These are phyloP conservation scores for Angomonas ambiguus DNA, from an alignment of 208 protist species.

Conservation along the genomic window DNA sequence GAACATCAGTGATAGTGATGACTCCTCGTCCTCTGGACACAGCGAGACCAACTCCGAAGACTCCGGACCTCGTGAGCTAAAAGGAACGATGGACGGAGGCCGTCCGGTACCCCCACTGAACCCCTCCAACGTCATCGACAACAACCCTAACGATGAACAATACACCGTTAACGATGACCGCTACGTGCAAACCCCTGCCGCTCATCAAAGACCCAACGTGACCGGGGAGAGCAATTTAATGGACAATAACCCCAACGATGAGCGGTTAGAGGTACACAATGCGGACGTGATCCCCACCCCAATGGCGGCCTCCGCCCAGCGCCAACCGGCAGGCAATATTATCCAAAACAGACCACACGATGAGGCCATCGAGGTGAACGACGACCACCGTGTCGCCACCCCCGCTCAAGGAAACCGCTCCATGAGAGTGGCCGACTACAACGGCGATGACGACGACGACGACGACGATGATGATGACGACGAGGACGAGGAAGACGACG, in stretches of 20 bases:
- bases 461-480: slow-evolving; percentile 36
- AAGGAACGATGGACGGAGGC: slow-evolving; percentile 1
- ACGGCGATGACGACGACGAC: slow-evolving; percentile 16
- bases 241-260: slow-evolving; percentile 87
- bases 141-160: slow-evolving; percentile 55
- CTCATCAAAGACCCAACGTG: background rate
- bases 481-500: slow-evolving; percentile 19
- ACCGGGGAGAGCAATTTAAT: slow-evolving; percentile 41
- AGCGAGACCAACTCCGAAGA: background rate
- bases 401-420: slow-evolving; percentile 8
- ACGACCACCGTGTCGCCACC: slow-evolving; percentile 21
- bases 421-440: slow-evolving; percentile 17
- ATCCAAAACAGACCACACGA: slow-evolving; percentile 66
- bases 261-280: slow-evolving; percentile 61
- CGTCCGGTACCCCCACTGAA: slow-evolving; percentile 4
- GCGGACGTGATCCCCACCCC: slow-evolving; percentile 59
- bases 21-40: too few species aligned
- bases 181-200: slow-evolving; percentile 30
- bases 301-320: slow-evolving; percentile 13
- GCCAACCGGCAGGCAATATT: slow-evolving; percentile 8
- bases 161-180: slow-evolving; percentile 32
- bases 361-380: slow-evolving; percentile 46
- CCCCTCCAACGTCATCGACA: slow-evolving; percentile 12
- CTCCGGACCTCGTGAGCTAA: background rate
- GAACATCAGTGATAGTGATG: background rate